A percentile compares a stretch with the other conserved stretches of the same genome.
phyloP scores from a whole-genome alignment of 1,284 basidiomycete genomes.

The Xerocomus nothofagi region DNA sequence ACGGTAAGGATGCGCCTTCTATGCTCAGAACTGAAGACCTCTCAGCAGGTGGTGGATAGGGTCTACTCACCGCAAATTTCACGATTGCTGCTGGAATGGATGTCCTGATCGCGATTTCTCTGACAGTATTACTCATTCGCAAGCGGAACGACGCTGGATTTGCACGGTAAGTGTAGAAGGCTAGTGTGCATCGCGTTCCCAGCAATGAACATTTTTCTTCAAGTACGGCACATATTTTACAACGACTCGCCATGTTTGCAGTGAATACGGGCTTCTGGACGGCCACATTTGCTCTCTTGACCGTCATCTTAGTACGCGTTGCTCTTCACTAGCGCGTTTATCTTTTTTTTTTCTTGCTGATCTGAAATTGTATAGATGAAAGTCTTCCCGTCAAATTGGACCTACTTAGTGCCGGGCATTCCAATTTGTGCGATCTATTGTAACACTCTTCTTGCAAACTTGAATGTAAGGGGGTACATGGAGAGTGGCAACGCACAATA shows the following conservation, averaged over 20 bases:
- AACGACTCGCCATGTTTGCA: slow-evolving; percentile 3
- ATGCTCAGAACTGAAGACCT: not conserved
- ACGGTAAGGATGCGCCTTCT: slow-evolving; percentile 6
- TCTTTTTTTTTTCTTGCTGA: too few relatives aligned
- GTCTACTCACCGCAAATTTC: not conserved
- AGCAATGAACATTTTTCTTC: too few relatives aligned
- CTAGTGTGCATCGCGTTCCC: not conserved
- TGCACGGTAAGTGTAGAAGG: not conserved
- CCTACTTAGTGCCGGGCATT: too few relatives aligned
- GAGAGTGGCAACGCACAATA: too few relatives aligned
- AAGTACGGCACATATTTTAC: slow-evolving; percentile 13
- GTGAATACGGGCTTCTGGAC: too few relatives aligned
- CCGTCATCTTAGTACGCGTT: too few relatives aligned
- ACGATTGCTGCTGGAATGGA: not conserved
- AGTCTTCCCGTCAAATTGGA: not conserved
- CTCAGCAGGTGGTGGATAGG: not conserved
- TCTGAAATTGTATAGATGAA: not conserved
- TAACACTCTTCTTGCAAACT: too few relatives aligned
- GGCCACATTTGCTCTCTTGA: too few relatives aligned
- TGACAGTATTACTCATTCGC: not conserved
- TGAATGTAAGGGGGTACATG: too few relatives aligned
- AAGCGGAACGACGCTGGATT: not conserved
- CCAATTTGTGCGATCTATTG: too few relatives aligned
- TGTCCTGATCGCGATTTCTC: not conserved
- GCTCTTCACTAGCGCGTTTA: too few relatives aligned